Evolutionary conservation across 305 asterid genomes (phyloP).

Genomic region (Solanum hybrid): DNA sequence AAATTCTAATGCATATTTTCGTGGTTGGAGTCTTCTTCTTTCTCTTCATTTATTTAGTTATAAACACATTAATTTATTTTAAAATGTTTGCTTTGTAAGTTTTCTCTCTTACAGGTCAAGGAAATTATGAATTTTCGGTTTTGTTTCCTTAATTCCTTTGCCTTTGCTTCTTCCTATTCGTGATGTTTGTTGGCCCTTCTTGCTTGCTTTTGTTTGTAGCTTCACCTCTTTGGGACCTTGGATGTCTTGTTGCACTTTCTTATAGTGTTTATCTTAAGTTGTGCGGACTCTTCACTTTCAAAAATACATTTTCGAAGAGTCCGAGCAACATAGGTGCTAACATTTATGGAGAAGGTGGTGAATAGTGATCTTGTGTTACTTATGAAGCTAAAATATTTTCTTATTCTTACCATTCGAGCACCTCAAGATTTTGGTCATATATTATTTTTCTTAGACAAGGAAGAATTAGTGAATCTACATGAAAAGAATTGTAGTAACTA

Average conservation of each 20-base stretch:
- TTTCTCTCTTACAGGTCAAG: background rate
- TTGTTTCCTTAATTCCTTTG: background rate
- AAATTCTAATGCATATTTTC: background rate
- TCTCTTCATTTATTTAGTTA: background rate
- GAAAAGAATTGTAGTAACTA: background rate
- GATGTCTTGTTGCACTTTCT: background rate
- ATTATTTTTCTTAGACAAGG: background rate
- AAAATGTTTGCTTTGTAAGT: background rate
- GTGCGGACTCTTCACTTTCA: background rate
- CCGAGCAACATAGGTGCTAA: background rate
- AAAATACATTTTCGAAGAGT: background rate
- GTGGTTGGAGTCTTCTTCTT: background rate
- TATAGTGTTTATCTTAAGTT: background rate
- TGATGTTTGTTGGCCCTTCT: background rate
- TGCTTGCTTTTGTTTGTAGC: background rate
- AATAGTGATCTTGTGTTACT: background rate
- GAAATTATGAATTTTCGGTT: background rate
- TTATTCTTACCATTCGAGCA: background rate
- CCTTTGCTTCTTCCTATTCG: background rate
- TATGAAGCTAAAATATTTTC: background rate
- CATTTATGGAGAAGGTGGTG: background rate
- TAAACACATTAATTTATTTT: background rate
- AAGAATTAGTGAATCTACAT: background rate
- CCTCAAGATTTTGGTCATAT: background rate
- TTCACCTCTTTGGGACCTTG: background rate